Evolutionary conservation across 495 filamentous ascomycete species (phyloP).

Genomic region (Penicillium longicatenatum): DNA sequence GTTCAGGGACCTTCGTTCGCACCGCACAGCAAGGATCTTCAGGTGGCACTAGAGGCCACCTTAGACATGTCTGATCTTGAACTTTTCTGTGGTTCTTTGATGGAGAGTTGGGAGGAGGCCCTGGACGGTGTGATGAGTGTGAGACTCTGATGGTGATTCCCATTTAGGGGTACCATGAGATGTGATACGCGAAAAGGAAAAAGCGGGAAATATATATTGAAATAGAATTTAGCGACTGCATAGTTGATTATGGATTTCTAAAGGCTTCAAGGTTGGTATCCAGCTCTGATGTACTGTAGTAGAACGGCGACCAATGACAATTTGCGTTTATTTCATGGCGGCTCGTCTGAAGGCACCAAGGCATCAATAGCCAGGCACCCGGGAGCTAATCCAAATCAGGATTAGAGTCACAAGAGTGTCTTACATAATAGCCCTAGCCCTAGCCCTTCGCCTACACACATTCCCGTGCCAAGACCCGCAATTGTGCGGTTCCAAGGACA

Average conservation of each 20-base stretch:
- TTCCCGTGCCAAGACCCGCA: constrained; percentile 34
- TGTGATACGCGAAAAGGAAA: background rate
- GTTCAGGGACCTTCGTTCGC: constrained; percentile 27
- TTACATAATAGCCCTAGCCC: constrained; percentile 27
- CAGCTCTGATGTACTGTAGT: background rate
- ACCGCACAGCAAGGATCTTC: constrained; percentile 33
- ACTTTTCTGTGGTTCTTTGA: constrained; percentile 45
- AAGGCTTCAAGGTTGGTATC: background rate
- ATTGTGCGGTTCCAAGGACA: constrained; percentile 36
- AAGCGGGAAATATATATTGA: background rate
- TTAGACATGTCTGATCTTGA: constrained; percentile 41
- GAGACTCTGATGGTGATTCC: constrained; percentile 25
- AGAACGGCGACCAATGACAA: background rate
- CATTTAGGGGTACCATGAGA: background rate
- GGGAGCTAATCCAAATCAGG: constrained; percentile 5
- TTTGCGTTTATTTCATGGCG: background rate
- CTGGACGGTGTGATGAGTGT: constrained; percentile 42
- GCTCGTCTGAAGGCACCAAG: background rate
- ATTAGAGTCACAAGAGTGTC: background rate
- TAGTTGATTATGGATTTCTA: background rate
- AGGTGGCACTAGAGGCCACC: constrained; percentile 32
- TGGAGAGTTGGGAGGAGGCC: constrained; percentile 52
- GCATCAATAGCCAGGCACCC: constrained; percentile 14
- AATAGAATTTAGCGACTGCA: background rate
- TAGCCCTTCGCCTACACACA: constrained; percentile 40